These are phyloP conservation scores for Plectosphaerella cucumerina DNA, from an alignment of 2,329 filamentous ascomycete species.

Conservation along the genomic window DNA sequence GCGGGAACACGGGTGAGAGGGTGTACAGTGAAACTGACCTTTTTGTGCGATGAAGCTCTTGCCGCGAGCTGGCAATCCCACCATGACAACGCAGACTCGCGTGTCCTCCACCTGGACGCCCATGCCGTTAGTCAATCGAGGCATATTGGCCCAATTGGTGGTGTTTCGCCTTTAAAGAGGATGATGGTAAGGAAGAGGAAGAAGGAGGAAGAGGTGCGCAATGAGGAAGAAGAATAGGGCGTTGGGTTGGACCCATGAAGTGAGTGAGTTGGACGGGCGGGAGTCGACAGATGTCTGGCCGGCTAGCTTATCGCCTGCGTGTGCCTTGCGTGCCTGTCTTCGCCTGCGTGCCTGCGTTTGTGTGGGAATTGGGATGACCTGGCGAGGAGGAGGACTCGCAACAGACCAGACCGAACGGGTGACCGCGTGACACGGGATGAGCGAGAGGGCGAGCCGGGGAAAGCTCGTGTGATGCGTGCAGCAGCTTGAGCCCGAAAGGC, in stretches of 20 bases:
- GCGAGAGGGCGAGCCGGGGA: background rate
- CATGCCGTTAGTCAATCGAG: slow-evolving; percentile 55
- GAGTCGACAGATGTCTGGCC: background rate
- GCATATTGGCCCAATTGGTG: slow-evolving; percentile 28
- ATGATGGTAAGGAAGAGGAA: slow-evolving; percentile 5
- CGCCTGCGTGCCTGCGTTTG: too few relatives aligned
- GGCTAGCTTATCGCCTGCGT: background rate
- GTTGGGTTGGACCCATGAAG: slow-evolving; percentile 4
- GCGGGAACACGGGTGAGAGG: background rate
- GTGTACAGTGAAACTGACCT: slow-evolving; percentile 58
- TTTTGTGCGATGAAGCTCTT: slow-evolving; percentile 98
- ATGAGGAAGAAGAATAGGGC: slow-evolving; percentile 5
- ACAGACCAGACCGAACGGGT: background rate
- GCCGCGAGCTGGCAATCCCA: slow-evolving; percentile 88
- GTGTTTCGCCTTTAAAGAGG: slow-evolving; percentile 1
- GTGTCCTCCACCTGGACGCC: slow-evolving; percentile 91
- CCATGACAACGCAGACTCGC: slow-evolving; percentile 98
- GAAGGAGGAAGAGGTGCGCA: slow-evolving; percentile 3
- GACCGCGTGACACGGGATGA: background rate
- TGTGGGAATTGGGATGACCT: background rate
- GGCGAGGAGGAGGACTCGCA: background rate
- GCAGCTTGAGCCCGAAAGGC: background rate
- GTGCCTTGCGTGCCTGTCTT: too few relatives aligned
- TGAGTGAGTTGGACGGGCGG: slow-evolving; percentile 3
- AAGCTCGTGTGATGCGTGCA: background rate